These are phyloP conservation scores for Pyrus betulifolia DNA, from an alignment of 306 rosid genomes.

Conservation along the genomic window DNA sequence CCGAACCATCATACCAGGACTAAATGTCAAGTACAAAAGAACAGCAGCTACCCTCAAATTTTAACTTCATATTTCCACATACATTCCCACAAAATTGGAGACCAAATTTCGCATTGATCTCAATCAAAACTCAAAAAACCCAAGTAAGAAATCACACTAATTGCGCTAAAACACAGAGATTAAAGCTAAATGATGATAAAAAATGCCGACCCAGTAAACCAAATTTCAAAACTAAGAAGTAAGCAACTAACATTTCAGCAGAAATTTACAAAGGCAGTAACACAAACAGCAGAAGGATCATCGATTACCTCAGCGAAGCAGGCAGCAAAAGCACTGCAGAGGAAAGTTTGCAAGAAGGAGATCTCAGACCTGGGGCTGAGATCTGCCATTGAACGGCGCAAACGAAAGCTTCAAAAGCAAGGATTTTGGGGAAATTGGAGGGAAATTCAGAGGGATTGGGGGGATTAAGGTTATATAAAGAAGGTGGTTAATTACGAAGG, in stretches of 20 bases:
- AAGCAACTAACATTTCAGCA: not conserved
- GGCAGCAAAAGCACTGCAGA: conserved; percentile 95
- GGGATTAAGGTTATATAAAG: conserved; percentile 7
- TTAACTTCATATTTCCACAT: not conserved
- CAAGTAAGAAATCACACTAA: not conserved
- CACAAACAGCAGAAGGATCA: not conserved
- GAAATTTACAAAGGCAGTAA: not conserved
- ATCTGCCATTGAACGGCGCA: conserved; percentile 56
- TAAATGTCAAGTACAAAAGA: not conserved
- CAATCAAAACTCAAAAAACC: not conserved
- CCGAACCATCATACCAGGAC: not conserved
- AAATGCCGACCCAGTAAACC: not conserved
- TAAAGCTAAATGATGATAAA: not conserved
- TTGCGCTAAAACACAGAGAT: not conserved
- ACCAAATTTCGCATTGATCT: not conserved
- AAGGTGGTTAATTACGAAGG: conserved; percentile 13
- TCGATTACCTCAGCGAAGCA: conserved; percentile 78
- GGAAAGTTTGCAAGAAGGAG: conserved; percentile 57
- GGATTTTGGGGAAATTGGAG: not conserved
- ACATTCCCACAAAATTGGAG: not conserved
- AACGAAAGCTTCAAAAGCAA: not conserved
- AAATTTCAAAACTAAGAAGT: not conserved
- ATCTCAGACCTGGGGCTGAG: conserved; percentile 56
- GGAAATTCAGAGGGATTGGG: not conserved
- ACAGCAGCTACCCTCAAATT: not conserved